Conservation (phyloP, 768 basidiomycete genomes). For the Kwoniella newhampshirensis region DNA sequence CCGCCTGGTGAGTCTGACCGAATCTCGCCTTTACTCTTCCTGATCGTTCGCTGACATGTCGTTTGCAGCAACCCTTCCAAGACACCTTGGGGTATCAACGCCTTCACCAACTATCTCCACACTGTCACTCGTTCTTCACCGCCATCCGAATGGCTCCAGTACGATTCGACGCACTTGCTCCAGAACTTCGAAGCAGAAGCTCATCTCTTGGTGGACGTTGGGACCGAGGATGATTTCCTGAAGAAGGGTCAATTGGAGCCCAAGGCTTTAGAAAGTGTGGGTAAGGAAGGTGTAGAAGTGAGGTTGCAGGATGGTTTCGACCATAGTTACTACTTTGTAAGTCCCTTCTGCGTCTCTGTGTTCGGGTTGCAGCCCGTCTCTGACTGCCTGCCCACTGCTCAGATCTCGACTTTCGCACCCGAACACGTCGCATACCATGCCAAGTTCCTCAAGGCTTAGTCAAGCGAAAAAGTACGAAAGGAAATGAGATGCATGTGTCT, state of each 20-base stretch:
- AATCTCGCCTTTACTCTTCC: background rate
- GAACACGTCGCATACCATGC: conserved; percentile 93
- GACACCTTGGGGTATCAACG: conserved; percentile 88
- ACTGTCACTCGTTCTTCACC: conserved; percentile 51
- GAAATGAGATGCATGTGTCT: too few relatives aligned
- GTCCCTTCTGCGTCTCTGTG: conserved; percentile 25
- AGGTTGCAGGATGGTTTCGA: conserved; percentile 81
- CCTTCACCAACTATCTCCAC: conserved; percentile 78
- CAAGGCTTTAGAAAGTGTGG: conserved; percentile 78
- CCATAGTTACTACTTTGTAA: conserved; percentile 73
- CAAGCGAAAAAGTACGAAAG: too few relatives aligned
- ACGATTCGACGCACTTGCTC: conserved; percentile 86
- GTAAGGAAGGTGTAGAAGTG: conserved; percentile 74
- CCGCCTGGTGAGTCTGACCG: conserved; percentile 45
- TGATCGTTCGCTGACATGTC: background rate
- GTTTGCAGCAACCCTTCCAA: conserved; percentile 77
- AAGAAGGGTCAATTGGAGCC: conserved; percentile 84
- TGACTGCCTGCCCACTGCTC: background rate
- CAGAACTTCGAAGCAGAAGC: conserved; percentile 59
- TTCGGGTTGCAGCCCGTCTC: background rate
- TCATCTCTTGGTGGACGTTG: conserved; percentile 80
- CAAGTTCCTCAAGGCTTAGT: conserved; percentile 74
- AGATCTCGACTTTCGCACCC: conserved; percentile 86
- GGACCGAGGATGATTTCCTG: conserved; percentile 70
- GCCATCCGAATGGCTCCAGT: conserved; percentile 73